A percentile compares a stretch with the other conserved stretches of the same genome.
phyloP scores from a whole-genome alignment of 2,329 filamentous ascomycete genomes.

The Tympanopsis confertula region DNA sequence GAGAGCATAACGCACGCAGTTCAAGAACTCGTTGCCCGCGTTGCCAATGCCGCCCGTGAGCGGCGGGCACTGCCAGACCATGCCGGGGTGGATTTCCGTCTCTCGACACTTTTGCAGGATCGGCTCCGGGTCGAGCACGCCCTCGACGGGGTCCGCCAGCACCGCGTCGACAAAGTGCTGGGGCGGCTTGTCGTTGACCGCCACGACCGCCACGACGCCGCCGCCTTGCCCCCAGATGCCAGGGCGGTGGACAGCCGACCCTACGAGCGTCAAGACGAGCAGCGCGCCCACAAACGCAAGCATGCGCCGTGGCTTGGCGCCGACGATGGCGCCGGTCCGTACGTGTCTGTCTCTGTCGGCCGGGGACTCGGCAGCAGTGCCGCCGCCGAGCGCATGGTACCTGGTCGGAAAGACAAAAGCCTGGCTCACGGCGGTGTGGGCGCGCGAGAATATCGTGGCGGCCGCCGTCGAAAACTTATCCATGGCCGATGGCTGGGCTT shows the following conservation, averaged over 20 bases:
- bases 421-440: neutral
- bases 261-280: too few relatives aligned
- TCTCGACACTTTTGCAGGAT: constrained; percentile 12
- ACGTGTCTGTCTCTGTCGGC: neutral
- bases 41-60: constrained; percentile 23
- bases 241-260: neutral
- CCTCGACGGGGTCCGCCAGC: constrained; percentile 7
- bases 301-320: neutral
- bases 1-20: constrained; percentile 22
- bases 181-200: constrained; percentile 11
- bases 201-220: constrained; percentile 11
- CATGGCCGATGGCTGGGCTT: too few relatives aligned
- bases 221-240: constrained; percentile 6
- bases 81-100: constrained; percentile 16
- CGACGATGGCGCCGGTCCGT: too few relatives aligned
- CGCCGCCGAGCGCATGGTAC: neutral
- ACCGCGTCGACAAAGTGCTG: constrained; percentile 8
- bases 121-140: constrained; percentile 6
- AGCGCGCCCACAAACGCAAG: neutral
- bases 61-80: constrained; percentile 21
- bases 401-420: neutral
- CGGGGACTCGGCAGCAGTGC: too few relatives aligned
- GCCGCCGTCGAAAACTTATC: too few relatives aligned
- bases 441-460: neutral
- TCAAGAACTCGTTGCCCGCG: constrained; percentile 20